Conservation (phyloP, 176 grass and related monocot species). For the Carex littledalei region DNA sequence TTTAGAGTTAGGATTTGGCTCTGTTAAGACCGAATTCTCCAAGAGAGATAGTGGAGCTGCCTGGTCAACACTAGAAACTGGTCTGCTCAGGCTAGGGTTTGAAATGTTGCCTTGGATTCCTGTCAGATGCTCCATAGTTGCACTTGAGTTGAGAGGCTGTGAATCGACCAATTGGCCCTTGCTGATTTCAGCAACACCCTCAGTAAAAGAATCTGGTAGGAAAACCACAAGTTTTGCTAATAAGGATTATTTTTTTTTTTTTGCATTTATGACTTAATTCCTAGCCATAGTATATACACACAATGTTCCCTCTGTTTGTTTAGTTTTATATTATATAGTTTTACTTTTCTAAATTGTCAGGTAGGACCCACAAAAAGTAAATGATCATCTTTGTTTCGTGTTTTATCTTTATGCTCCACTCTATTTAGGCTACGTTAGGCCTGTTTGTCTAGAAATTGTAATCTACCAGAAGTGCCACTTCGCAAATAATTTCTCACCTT, state of each 20-base stretch:
- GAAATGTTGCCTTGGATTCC: background rate
- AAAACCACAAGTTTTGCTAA: background rate
- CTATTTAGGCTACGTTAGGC: background rate
- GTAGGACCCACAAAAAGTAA: background rate
- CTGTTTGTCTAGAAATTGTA: background rate
- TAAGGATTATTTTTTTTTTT: background rate
- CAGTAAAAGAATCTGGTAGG: background rate
- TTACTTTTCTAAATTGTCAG: background rate
- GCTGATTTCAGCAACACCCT: background rate
- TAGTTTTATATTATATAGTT: background rate
- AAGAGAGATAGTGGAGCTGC: background rate
- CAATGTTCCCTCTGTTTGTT: background rate
- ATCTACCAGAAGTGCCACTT: background rate
- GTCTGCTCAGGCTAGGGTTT: background rate
- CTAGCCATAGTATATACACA: background rate
- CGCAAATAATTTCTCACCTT: background rate
- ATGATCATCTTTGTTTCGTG: background rate
- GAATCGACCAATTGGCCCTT: background rate
- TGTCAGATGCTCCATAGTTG: background rate
- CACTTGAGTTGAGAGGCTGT: background rate
- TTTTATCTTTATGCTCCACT: background rate
- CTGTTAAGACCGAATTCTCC: background rate
- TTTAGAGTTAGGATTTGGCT: background rate
- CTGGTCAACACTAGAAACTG: background rate
- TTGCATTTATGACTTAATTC: background rate